Base-by-base conservation (phyloP, 1,139 yeast species). In the Suhomyces wounanorum region DNA sequence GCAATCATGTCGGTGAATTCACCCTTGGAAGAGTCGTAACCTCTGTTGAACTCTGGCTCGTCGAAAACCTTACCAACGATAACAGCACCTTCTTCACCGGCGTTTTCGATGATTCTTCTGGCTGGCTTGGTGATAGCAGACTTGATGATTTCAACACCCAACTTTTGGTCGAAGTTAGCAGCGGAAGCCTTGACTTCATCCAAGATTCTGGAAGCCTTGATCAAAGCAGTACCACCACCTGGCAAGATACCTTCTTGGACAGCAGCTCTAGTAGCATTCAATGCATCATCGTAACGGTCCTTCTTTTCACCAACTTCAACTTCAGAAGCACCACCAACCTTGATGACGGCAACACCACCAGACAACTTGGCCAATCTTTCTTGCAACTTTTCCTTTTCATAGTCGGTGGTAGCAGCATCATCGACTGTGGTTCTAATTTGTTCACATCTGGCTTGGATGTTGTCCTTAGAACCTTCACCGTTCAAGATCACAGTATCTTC, bases 291-390 rank as follows among this genome's bases (percentile, higher is more conserved):
- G 69, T 92, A 95, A 79, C 99, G 91, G 73, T 94, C 99, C 81
- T 94, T 94, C 96, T 94, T 95, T 81, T 94, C 99, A 69, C 98
- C 96, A 61, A 94, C 99, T 79, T 94, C 99, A 62, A 94, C 91
- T 78, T 94, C 99, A 25, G 97, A 90, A 49, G 99, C 75, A 63
- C 99, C 99, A 72, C 99, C 99, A 56, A 94, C 99, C 81, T 88
- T 89, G 66, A 94, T 82, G 60, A 95, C 99, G 58, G 99, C 99
- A 70, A 94, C 99, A 84, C 99, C 99, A 54, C 99, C 99, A 49
- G 97, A 89, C 62, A 94, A 84, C 80, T 94, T 94, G 65, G 99
- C 99, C 65, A 94, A 82, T 79, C 99, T 89, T 80, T 94, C 99
- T 78, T 92, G 97, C 67, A 94, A 83, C 81, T 94, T 94, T 81